Base-by-base conservation (phyloP, 2,329 filamentous ascomycete species). In the Hypoxylon sp. region DNA sequence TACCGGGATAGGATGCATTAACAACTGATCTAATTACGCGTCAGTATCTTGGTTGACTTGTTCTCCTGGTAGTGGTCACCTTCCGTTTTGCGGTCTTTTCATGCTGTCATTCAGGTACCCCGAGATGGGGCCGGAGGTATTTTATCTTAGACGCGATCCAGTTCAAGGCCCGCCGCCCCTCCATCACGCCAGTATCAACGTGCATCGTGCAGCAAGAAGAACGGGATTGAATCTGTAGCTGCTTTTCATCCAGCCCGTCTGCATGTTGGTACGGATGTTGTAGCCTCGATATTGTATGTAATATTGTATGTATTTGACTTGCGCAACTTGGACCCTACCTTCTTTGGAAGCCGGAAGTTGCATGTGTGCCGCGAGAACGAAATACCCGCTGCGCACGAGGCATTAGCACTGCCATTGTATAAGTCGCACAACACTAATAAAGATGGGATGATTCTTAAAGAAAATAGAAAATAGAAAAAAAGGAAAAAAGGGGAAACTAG, bases 1-100 rank as follows among this genome's bases (percentile, higher is more conserved):
- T 59, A 51, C 65, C 32, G 55, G 67, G 67, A 53, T 62, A 55
- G 30, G 30, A 58, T 32, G 65, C 67, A 70, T 58, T 25, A 63
- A 65, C 50, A 61, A 61, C 34, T 66, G 63, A 68, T 65, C 63
- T 68, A 64, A 63, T 66, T 69, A 66, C 65, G 65, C 68, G 63
- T 66, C 59, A 56, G 49, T 69, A 69, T 63, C 57, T 53, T 25
- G 30, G 36, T 61, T 52, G 62, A 70, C 68, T 51, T 70, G 56
- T 57, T 60, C 45, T 62, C 45, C 32, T 60, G 38, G 45, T 45
- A 30, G 11, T 56, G 19, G 63, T 57, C 63, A 71, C 68, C 38
- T 69, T 51, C 46, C 32, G 11, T 41, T 60, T 67, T 61, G 66
- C 63, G 49, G 63, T n/a, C 56, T 13, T n/a, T 21, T 63, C 60